Percentiles rank a stretch among this genome's conserved stretches.
Evolutionary conservation across 768 basidiomycete genomes (phyloP).

Genomic region (Leccinum arenicola): DNA sequence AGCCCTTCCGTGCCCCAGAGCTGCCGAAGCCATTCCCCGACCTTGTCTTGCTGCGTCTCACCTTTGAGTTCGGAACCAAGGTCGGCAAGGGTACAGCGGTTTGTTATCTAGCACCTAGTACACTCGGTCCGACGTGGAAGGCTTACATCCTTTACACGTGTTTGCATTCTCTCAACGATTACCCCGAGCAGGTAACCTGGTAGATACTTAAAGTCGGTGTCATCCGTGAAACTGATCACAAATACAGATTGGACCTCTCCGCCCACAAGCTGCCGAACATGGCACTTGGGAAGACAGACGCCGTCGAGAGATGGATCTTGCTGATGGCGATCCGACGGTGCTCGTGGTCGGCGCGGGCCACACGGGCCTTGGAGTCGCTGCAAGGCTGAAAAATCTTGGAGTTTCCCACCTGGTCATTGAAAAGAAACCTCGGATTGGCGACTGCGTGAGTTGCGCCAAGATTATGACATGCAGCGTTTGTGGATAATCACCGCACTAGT

Average conservation of each 20-base stretch:
- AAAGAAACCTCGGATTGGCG: conserved; percentile 48
- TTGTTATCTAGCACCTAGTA: conserved; percentile 47
- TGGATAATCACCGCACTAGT: conserved; percentile 22
- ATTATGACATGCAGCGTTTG: too few species aligned
- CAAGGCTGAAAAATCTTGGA: conserved; percentile 59
- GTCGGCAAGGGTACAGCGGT: conserved; percentile 52
- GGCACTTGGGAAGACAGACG: conserved; percentile 54
- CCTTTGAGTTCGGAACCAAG: conserved; percentile 53
- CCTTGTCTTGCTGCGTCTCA: conserved; percentile 52
- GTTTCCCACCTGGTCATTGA: conserved; percentile 58
- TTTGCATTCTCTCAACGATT: conserved; percentile 54
- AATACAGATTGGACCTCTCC: conserved; percentile 37
- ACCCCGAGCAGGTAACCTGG: conserved; percentile 43
- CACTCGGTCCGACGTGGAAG: conserved; percentile 46
- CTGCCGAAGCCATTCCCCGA: conserved; percentile 48
- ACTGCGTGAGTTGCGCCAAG: conserved; percentile 30
- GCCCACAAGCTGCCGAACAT: conserved; percentile 44
- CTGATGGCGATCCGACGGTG: conserved; percentile 51
- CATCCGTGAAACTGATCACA: neutral
- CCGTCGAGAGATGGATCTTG: conserved; percentile 42
- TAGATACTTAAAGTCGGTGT: too few species aligned
- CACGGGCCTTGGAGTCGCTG: conserved; percentile 61
- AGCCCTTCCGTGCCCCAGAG: conserved; percentile 24
- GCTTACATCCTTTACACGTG: conserved; percentile 59
- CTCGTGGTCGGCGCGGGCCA: conserved; percentile 67